A percentile compares a stretch with the other conserved stretches of the same genome.
These are phyloP conservation scores for Henckelia pumila DNA, from an alignment of 257 asterid species.

Conservation along the genomic window DNA sequence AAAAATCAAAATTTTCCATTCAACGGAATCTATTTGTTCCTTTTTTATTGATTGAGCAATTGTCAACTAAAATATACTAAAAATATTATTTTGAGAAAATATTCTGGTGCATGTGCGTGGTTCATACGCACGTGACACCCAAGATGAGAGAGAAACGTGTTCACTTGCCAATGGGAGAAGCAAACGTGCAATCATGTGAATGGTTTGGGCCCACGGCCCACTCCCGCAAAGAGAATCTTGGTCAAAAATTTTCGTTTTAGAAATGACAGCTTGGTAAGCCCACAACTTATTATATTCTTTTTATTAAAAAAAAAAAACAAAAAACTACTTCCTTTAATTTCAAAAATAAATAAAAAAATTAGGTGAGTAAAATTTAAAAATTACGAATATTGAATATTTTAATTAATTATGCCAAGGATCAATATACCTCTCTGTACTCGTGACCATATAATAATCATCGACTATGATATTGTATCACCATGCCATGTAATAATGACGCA, in stretches of 20 bases:
- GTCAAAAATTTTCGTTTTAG: slow-evolving; percentile 27
- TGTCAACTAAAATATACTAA: background rate
- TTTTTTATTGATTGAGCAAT: too few species aligned
- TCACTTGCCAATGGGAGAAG: slow-evolving; percentile 48
- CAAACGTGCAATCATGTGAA: slow-evolving; percentile 68
- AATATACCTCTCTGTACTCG: background rate
- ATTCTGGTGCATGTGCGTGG: slow-evolving; percentile 36
- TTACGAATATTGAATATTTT: too few species aligned
- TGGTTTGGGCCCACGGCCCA: slow-evolving; percentile 56
- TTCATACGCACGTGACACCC: slow-evolving; percentile 27
- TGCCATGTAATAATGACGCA: slow-evolving; percentile 31
- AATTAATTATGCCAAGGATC: too few species aligned
- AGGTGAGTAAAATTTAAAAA: too few species aligned
- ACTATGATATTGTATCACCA: slow-evolving; percentile 17
- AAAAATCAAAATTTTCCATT: too few species aligned
- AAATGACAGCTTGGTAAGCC: slow-evolving; percentile 24
- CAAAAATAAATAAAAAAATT: too few species aligned
- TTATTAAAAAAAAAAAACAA: too few species aligned
- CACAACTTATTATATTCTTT: slow-evolving; percentile 20
- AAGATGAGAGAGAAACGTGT: slow-evolving; percentile 34
- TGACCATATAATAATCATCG: background rate
- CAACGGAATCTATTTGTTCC: too few species aligned
- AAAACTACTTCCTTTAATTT: too few species aligned
- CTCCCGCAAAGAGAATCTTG: slow-evolving; percentile 26
- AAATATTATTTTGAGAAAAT: slow-evolving; percentile 6